Base-by-base conservation (phyloP, 495 filamentous ascomycete genomes). In the Neurospora sp. region DNA sequence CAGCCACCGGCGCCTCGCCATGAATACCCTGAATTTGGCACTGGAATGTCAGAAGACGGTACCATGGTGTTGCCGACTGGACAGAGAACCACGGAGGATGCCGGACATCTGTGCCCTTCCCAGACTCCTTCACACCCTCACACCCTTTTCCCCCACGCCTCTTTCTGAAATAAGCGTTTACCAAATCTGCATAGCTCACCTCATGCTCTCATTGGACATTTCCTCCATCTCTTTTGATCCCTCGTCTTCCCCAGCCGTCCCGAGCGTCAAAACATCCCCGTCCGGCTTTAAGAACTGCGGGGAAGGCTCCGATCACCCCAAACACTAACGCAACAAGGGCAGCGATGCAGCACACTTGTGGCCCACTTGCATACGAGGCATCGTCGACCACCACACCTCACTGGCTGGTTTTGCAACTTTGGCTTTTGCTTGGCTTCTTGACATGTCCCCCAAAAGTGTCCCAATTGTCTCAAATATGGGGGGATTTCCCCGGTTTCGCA, bases 171-270 rank as follows among this genome's bases (percentile, higher is more conserved):
- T 18, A 73, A 38, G 40, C 54, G 35, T 80, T 62, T 80, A 80
- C 75, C 78, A 77, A 79, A 80, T 80, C 46, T 40, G 44, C 66
- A 80, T 76, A 80, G 75, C 76, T 80, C 72, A 80, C 75, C 40
- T 31, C 70, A 76, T 18, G 40, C 70, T 73, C 73, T 42, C 73
- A 78, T 80, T 80, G 78, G 78, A 16, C 31, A 39, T 18, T 8
- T 39, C 40, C 37, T 59, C 38, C 54, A 35, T 66, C 54, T 62
- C 23, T 16, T 35, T 62, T 62, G 23, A 4, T 62, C 54, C 20
- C 4, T 54, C 27, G 54, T 20, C 20, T 54, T 20, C 46, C 46
- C 54, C 23, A 35, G 54, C 54, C 23, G 27, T 18, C 23, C 54
- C 54, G 66, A 23, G 44, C 40, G 31, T 31, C 74, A 69, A 37